phyloP scores from a whole-genome alignment of 208 protist species.

The Trypanosoma conorhini region DNA sequence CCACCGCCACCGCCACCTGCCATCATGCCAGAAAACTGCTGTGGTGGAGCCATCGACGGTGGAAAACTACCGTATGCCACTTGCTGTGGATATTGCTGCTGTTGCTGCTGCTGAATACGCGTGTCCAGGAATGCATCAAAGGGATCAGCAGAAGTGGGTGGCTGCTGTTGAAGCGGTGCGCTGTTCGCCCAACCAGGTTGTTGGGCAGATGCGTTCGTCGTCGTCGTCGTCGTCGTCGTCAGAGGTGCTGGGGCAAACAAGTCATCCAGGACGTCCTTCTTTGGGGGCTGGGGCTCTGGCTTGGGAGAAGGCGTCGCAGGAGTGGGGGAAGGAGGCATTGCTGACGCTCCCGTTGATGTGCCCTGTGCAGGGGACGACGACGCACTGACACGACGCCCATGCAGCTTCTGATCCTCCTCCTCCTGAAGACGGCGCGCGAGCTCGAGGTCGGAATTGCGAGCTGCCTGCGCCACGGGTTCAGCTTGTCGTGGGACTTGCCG shows the following conservation, averaged over 20 bases:
- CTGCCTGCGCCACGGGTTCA: conserved; percentile 12
- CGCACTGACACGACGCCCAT: conserved; percentile 31
- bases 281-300: conserved; percentile 26
- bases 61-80: conserved; percentile 6
- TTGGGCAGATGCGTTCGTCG: neutral
- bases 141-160: conserved; percentile 33
- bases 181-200: conserved; percentile 4
- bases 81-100: conserved; percentile 21
- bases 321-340: neutral
- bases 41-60: neutral
- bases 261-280: conserved; percentile 64
- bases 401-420: conserved; percentile 65
- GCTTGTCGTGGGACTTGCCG: conserved; percentile 24
- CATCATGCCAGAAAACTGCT: conserved; percentile 30
- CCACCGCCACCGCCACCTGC: conserved; percentile 1
- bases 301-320: conserved; percentile 18
- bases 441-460: conserved; percentile 58
- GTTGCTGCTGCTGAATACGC: conserved; percentile 30
- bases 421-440: conserved; percentile 77
- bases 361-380: conserved; percentile 44
- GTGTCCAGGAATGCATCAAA: conserved; percentile 64
- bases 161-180: conserved; percentile 14
- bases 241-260: conserved; percentile 57
- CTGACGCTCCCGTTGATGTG: neutral
- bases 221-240: neutral